Evolutionary conservation across 306 rosid species (phyloP).

Genomic region (Castanea sativa): DNA sequence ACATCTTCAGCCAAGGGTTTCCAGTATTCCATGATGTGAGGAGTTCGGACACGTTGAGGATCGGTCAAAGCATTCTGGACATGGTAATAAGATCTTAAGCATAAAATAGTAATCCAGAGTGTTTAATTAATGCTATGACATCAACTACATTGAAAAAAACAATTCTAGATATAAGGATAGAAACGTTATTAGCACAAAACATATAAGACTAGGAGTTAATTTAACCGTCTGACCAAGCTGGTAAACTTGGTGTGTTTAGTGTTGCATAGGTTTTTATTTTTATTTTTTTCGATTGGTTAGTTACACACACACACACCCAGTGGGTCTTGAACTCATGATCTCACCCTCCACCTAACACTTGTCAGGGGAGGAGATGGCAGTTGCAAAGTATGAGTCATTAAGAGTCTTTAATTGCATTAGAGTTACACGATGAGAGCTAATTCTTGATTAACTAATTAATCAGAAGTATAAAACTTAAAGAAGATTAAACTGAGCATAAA

Average conservation of each 20-base stretch:
- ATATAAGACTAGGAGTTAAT: background rate
- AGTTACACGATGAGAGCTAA: too few relatives aligned
- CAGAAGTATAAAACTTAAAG: too few relatives aligned
- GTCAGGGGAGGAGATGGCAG: too few relatives aligned
- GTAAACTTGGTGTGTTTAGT: background rate
- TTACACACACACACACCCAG: too few relatives aligned
- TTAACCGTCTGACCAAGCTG: background rate
- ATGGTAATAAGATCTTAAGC: slow-evolving; percentile 19
- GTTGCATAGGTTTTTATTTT: too few relatives aligned
- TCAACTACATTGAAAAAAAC: background rate
- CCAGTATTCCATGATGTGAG: slow-evolving; percentile 89
- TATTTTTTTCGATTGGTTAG: too few relatives aligned
- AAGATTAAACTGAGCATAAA: too few relatives aligned
- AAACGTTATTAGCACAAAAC: background rate
- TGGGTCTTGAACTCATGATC: too few relatives aligned
- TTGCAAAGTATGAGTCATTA: too few relatives aligned
- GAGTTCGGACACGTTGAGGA: slow-evolving; percentile 92
- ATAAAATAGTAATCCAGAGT: slow-evolving; percentile 7
- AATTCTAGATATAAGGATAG: background rate
- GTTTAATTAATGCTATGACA: slow-evolving; percentile 5
- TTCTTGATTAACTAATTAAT: too few relatives aligned
- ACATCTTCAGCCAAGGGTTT: slow-evolving; percentile 96
- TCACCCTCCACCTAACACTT: too few relatives aligned
- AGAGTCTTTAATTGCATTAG: too few relatives aligned
- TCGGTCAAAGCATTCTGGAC: slow-evolving; percentile 82